Evolutionary conservation across 139 green algal genomes (phyloP).

Genomic region (Tetradesmus obliquus): DNA sequence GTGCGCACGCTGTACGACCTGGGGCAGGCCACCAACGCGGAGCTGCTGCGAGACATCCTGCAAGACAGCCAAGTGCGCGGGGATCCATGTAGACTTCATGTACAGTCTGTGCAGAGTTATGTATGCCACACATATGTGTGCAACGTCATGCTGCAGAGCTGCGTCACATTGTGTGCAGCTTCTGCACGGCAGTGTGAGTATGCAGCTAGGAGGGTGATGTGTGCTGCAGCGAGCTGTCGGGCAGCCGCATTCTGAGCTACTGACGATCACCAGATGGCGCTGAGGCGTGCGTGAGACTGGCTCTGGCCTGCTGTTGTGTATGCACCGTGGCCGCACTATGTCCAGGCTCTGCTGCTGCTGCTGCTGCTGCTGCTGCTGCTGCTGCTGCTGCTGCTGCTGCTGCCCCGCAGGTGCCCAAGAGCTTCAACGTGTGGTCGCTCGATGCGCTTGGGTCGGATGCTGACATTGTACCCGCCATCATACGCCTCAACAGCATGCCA

Average conservation of each 20-base stretch:
- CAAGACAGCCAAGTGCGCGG: neutral
- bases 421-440: conserved; percentile 33
- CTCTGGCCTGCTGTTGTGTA: neutral
- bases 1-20: conserved; percentile 21
- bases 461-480: neutral
- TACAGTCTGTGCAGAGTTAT: neutral
- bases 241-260: neutral
- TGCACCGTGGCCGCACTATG: neutral
- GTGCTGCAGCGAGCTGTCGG: neutral
- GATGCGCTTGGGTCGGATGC: neutral
- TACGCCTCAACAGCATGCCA: neutral
- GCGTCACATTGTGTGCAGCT: neutral
- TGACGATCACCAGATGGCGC: neutral
- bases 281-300: neutral
- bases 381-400: neutral
- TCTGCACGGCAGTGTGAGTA: neutral
- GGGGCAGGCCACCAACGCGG: neutral
- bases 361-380: neutral
- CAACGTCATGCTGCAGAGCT: neutral
- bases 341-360: neutral
- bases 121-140: neutral
- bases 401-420: neutral
- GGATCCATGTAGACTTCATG: no score
- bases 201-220: neutral
- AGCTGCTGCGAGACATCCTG: conserved; percentile 18